phyloP scores from a whole-genome alignment of 768 basidiomycete genomes.

The Leucosporidium creatinivorum region DNA sequence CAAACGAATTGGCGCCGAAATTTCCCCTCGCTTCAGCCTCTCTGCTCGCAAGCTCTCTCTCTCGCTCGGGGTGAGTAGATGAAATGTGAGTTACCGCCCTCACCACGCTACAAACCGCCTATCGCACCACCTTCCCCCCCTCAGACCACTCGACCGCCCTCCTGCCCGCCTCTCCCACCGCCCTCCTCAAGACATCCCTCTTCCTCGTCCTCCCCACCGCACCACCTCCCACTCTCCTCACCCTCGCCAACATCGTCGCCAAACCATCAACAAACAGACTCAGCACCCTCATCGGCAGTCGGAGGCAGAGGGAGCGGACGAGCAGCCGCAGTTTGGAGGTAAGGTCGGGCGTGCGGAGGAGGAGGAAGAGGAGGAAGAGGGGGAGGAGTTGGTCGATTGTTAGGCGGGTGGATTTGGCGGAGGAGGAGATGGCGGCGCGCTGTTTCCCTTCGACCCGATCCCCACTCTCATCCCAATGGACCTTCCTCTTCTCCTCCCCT shows the following conservation, averaged over 20 bases:
- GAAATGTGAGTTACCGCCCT: too few relatives aligned
- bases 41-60: too few relatives aligned
- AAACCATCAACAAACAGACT: not conserved
- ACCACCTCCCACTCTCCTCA: not conserved
- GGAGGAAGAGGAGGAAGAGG: conserved; percentile 17
- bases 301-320: not conserved
- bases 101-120: too few relatives aligned
- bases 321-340: conserved; percentile 10
- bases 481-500: not conserved
- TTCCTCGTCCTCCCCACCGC: not conserved
- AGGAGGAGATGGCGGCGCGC: not conserved
- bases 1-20: too few relatives aligned
- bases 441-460: not conserved
- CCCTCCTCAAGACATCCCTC: not conserved
- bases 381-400: conserved; percentile 12
- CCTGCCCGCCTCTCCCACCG: not conserved
- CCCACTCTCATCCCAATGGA: conserved; percentile 9
- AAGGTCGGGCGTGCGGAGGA: conserved; percentile 18
- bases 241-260: not conserved
- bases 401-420: not conserved
- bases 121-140: too few relatives aligned
- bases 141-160: too few relatives aligned
- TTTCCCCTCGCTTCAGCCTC: too few relatives aligned
- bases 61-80: too few relatives aligned
- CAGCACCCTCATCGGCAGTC: not conserved